Base-by-base conservation (phyloP, 2,329 filamentous ascomycete genomes). In the Pseudogymnoascus sp. region DNA sequence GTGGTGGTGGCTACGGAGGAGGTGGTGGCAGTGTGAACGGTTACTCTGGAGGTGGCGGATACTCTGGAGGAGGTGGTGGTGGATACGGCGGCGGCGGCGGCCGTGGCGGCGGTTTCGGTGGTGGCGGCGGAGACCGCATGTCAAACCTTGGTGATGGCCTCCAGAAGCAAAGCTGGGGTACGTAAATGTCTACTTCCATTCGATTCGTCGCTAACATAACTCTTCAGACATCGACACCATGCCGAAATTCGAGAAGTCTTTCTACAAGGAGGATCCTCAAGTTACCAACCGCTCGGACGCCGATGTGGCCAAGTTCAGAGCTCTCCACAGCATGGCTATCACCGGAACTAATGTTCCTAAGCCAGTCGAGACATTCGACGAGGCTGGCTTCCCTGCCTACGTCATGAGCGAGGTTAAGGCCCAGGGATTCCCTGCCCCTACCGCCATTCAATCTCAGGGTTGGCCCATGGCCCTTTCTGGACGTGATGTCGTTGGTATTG, bases 401-500 rank as follows among this genome's bases (percentile, higher is more conserved):
- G 95, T 99, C 67, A 95, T 99, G 85, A 93, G 91, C 72, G 95
- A 99, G 77, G 95, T 99, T 74, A 99, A 99, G 86, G 90, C 92
- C 24, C 93, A 98, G 79, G 95, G 95, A 50, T 99, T 99, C 79
- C 86, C 89, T 66, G 89, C 88, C 62, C 95, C 95, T 40, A 99
- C 95, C 43, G 89, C 95, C 67, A 98, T 99, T 77, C 95, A 99
- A 79, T 96, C 93, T 16, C 95, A 98, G 77, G 95, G 95, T 67
- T 98, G 95, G 95, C 95, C 95, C 67, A 98, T 98, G 95, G 93
- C 95, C 74, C 87, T 99, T 61, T 96, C 93, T 70, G 95, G 95
- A 80, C 93, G 95, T 71, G 95, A 99, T 76, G 93, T 98, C 65
- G 93, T 98, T 72, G 95, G 95, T 87, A 96, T 99, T 80, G 95